A percentile compares a stretch with the other conserved stretches of the same genome.
Evolutionary conservation across 2,329 filamentous ascomycete species (phyloP).

Genomic region (Penicillium sp.): DNA sequence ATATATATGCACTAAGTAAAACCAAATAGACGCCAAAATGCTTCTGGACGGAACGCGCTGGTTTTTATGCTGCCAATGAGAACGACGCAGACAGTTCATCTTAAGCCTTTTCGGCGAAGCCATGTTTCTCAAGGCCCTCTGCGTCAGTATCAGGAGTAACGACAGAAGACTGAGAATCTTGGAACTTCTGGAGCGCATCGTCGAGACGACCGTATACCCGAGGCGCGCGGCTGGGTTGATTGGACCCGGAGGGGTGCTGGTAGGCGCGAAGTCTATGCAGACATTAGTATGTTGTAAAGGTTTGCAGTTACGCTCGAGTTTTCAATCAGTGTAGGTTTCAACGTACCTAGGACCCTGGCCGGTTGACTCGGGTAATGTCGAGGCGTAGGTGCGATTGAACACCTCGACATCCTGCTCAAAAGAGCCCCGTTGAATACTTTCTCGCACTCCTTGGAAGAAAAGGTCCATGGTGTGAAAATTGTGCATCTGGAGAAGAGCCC

Average conservation of each 20-base stretch:
- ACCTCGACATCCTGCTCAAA: conserved; percentile 56
- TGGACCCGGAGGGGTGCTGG: conserved; percentile 71
- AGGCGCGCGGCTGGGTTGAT: conserved; percentile 65
- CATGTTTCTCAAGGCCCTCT: conserved; percentile 55
- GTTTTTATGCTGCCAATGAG: not conserved
- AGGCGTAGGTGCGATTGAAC: conserved; percentile 70
- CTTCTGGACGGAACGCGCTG: not conserved
- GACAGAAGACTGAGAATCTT: conserved; percentile 52
- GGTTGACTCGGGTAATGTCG: conserved; percentile 69
- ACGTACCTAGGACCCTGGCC: conserved; percentile 71
- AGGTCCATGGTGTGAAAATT: conserved; percentile 72
- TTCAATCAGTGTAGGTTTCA: not conserved
- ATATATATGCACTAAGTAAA: conserved; percentile 6
- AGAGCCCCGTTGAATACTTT: conserved; percentile 58
- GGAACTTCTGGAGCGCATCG: conserved; percentile 49
- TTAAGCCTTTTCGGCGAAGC: conserved; percentile 53
- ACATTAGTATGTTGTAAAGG: not conserved
- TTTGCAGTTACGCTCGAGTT: not conserved
- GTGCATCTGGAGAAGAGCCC: conserved; percentile 89
- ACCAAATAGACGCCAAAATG: not conserved
- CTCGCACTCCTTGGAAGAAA: conserved; percentile 74
- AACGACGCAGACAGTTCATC: conserved; percentile 1
- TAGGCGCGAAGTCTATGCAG: conserved; percentile 68
- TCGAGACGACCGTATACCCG: conserved; percentile 65
- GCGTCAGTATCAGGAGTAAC: conserved; percentile 54